phyloP scores from a whole-genome alignment of 2,329 filamentous ascomycete species.

The Colletotrichum sidae region DNA sequence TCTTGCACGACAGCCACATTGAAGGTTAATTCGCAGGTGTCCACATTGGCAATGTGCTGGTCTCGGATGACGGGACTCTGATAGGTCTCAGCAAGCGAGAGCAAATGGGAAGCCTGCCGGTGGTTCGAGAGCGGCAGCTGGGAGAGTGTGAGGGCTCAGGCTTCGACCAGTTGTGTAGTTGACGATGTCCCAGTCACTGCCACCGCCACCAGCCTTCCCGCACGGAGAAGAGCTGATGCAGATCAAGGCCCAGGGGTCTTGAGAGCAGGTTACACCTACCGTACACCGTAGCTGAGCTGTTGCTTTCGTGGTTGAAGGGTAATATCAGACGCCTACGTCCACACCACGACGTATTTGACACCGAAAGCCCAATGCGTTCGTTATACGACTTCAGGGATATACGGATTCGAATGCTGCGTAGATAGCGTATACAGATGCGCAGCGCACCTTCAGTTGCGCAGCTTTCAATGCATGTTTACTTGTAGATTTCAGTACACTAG shows the following conservation, averaged over 20 bases:
- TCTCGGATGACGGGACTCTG: constrained; percentile 16
- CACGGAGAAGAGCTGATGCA: not conserved
- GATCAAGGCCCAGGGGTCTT: not conserved
- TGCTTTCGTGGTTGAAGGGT: not conserved
- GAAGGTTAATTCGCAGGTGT: not conserved
- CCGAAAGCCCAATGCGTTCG: too few species aligned
- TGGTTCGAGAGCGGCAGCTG: not conserved
- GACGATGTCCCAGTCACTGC: not conserved
- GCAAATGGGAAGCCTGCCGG: constrained; percentile 24
- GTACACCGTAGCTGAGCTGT: too few species aligned
- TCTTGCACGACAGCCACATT: too few species aligned
- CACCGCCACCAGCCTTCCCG: constrained; percentile 31
- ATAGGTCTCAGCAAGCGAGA: constrained; percentile 27
- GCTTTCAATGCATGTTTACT: too few species aligned
- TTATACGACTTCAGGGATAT: too few species aligned
- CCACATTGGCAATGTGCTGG: constrained; percentile 10
- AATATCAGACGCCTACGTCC: not conserved
- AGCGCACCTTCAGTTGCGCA: too few species aligned
- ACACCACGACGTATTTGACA: not conserved
- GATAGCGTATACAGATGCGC: too few species aligned
- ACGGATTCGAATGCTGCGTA: too few species aligned
- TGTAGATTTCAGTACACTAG: too few species aligned
- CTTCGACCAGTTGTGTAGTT: too few species aligned
- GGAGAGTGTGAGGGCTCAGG: too few species aligned
- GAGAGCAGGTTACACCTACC: too few species aligned